A percentile compares a stretch with the other conserved stretches of the same genome.
Evolutionary conservation across 495 filamentous ascomycete species (phyloP).

Genomic region (Astrocystis sublimbata): DNA sequence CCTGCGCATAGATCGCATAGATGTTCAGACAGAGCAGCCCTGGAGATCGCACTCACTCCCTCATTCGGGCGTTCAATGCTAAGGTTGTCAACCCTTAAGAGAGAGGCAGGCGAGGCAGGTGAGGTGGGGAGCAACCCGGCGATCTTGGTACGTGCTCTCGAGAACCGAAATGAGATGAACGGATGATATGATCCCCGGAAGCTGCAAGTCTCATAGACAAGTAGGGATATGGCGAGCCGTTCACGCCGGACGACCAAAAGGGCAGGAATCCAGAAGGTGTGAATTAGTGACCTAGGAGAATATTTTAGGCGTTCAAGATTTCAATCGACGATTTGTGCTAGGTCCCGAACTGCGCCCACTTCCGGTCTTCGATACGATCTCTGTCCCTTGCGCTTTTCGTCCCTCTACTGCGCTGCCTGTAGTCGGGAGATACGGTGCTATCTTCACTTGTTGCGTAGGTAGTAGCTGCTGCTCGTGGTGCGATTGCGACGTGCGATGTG

Average conservation of each 20-base stretch:
- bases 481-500: constrained; percentile 4
- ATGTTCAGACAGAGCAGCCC: not conserved
- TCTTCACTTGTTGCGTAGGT: too few relatives aligned
- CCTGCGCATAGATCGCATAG: too few relatives aligned
- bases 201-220: not conserved
- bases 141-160: not conserved
- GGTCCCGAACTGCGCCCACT: not conserved
- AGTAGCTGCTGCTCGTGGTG: constrained; percentile 16
- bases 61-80: not conserved
- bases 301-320: constrained; percentile 3
- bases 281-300: not conserved
- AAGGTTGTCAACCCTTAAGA: not conserved
- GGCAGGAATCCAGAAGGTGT: not conserved
- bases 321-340: constrained; percentile 8
- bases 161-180: not conserved
- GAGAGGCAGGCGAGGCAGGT: not conserved
- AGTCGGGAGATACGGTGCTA: constrained; percentile 2
- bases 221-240: not conserved
- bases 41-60: not conserved
- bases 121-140: not conserved
- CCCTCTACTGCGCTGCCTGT: constrained; percentile 1
- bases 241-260: not conserved
- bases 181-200: not conserved
- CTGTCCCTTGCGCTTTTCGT: not conserved
- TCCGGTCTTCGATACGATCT: not conserved